Evolutionary conservation across 495 filamentous ascomycete genomes (phyloP), one percentile per base, ranked within the genome.

Genomic region (Symbiotaphrina buchneri): DNA sequence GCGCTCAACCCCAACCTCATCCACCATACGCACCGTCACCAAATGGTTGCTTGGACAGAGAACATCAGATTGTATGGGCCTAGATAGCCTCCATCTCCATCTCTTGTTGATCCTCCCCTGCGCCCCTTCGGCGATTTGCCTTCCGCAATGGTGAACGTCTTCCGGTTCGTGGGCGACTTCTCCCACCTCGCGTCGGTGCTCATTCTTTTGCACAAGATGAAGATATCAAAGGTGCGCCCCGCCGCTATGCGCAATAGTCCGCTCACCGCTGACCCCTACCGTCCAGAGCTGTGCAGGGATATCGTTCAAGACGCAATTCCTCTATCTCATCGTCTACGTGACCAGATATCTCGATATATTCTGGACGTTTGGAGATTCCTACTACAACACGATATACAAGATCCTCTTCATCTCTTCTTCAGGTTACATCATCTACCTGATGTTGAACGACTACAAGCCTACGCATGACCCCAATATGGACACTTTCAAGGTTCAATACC

Each of bases 161-260:
- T 93, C 58, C 64, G 83, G 48, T 52, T 92, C 48, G 48, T 75
- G 43, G 84, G 67, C 44, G 87, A 97, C 60, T 68, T 97, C 42
- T 94, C 81, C 56, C 87, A 97, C 59, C 57, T 95, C 40, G 62
- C 78, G 22, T 95, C 90, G 22, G 90, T 97, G 48, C 59, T 92
- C 38, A 93, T 97, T 35, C 68, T 97, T 20, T 57, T 97, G 25
- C 79, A 83, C 45, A 97, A 97, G 61, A 97, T 97, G 77, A 71
- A 69, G 43, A 71, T 71, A 41, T 75, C 83, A 21, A 85, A 75
- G 48, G 85, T 94, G 28, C 10, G 6, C 16, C 18, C 18, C 20
- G 20, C 10, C 30, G 8, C 30, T 27, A 14, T 25, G 5, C 10
- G 10, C 26, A 24, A 18, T 23, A 14, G 11, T 5, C 20, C 21